Evolutionary conservation across 371 early-diverging fungal genomes (phyloP).

Genomic region (Rhizopus sp.): DNA sequence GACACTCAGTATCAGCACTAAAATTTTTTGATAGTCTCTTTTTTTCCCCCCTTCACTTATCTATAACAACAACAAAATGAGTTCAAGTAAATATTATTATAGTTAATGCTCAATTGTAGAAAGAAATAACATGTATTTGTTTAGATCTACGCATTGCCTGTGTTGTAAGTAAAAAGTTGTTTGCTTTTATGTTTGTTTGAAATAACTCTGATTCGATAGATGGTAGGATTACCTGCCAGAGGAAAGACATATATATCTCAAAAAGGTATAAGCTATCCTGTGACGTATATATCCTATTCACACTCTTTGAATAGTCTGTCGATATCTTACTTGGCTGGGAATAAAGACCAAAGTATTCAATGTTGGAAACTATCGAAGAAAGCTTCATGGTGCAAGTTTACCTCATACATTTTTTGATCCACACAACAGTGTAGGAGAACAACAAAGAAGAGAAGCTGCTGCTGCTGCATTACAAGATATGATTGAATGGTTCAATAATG

Average conservation of each 20-base stretch:
- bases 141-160: slow-evolving; percentile 66
- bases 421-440: slow-evolving; percentile 67
- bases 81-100: slow-evolving; percentile 8
- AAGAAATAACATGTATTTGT: neutral
- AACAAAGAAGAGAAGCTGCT: slow-evolving; percentile 81
- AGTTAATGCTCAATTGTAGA: no score
- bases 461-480: slow-evolving; percentile 85
- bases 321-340: slow-evolving; percentile 96
- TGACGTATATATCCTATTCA: neutral
- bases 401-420: slow-evolving; percentile 92
- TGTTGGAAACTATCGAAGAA: slow-evolving; percentile 92
- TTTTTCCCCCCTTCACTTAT: neutral
- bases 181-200: neutral
- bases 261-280: slow-evolving; percentile 68
- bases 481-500: slow-evolving; percentile 85
- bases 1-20: no score
- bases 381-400: slow-evolving; percentile 79
- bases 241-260: slow-evolving; percentile 93
- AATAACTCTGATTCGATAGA: slow-evolving; percentile 40
- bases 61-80: slow-evolving; percentile 7
- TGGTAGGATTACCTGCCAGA: slow-evolving; percentile 86
- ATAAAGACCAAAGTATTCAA: slow-evolving; percentile 90
- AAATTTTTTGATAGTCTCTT: no score
- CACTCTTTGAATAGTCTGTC: slow-evolving; percentile 57
- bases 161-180: slow-evolving; percentile 49